Conservation (phyloP, 805 yeast genomes). For the Huiozyma naganishii region DNA sequence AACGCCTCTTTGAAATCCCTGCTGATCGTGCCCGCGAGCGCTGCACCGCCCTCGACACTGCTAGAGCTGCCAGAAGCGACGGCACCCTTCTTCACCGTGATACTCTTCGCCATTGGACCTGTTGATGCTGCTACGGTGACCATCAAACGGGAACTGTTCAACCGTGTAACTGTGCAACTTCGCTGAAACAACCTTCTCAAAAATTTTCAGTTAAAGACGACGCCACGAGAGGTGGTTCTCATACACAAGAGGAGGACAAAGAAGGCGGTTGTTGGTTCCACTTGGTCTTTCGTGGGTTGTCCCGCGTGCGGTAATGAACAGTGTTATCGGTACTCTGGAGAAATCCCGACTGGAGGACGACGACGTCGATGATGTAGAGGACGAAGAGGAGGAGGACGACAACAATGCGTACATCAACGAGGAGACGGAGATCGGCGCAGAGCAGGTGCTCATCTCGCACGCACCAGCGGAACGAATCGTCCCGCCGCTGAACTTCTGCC, state of each 20-base stretch:
- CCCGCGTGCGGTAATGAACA: background rate
- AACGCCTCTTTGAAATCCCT: constrained; percentile 23
- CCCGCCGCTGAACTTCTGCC: constrained; percentile 92
- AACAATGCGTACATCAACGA: constrained; percentile 23
- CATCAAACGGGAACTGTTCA: no score
- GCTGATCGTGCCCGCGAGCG: constrained; percentile 2
- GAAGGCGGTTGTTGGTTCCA: no score
- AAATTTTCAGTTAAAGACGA: no score
- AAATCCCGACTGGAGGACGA: constrained; percentile 2
- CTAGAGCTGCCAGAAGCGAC: no score
- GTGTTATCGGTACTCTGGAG: background rate
- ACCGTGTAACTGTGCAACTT: no score
- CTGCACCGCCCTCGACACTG: background rate
- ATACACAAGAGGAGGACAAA: no score
- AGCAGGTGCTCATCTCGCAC: constrained; percentile 28
- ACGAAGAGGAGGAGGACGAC: constrained; percentile 23
- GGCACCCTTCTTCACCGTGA: no score
- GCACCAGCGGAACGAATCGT: constrained; percentile 63
- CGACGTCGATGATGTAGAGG: constrained; percentile 11
- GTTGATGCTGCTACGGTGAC: no score
- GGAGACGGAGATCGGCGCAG: constrained; percentile 24
- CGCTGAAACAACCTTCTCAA: no score
- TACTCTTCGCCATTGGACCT: no score
- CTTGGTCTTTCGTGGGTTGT: no score
- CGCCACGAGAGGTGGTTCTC: no score